Conservation (phyloP, 768 basidiomycete species). For the Lactifluus rugatus region DNA sequence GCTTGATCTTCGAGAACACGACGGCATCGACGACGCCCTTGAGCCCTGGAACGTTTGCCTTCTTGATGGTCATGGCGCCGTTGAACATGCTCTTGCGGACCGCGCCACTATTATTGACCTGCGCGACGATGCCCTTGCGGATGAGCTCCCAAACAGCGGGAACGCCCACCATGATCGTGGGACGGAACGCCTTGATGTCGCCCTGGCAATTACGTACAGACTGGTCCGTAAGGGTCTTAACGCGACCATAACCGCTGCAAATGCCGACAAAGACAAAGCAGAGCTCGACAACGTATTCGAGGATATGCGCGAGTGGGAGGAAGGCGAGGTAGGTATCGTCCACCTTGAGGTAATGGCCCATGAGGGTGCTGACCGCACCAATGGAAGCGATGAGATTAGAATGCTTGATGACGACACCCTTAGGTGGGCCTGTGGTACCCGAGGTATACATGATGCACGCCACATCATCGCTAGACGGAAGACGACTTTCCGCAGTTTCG, state of each 20-base stretch:
- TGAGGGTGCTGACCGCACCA: slow-evolving; percentile 66
- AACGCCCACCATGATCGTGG: slow-evolving; percentile 89
- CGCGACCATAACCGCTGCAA: slow-evolving; percentile 79
- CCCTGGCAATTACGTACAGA: slow-evolving; percentile 86
- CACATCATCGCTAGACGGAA: slow-evolving; percentile 41
- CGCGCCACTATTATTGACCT: slow-evolving; percentile 59
- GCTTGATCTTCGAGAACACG: slow-evolving; percentile 66
- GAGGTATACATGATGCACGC: slow-evolving; percentile 80
- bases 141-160: slow-evolving; percentile 97
- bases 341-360: slow-evolving; percentile 52
- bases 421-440: slow-evolving; percentile 87
- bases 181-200: slow-evolving; percentile 74
- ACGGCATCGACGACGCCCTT: slow-evolving; percentile 59
- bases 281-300: slow-evolving; percentile 92
- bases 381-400: slow-evolving; percentile 77
- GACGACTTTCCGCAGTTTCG: slow-evolving; percentile 41
- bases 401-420: slow-evolving; percentile 88
- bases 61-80: slow-evolving; percentile 69
- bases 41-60: slow-evolving; percentile 54
- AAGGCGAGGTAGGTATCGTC: slow-evolving; percentile 78
- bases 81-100: slow-evolving; percentile 74
- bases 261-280: slow-evolving; percentile 65
- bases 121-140: slow-evolving; percentile 83
- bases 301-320: slow-evolving; percentile 88
- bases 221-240: slow-evolving; percentile 93